Conservation (phyloP, 2,329 filamentous ascomycete species). For the Alternaria sp. region DNA sequence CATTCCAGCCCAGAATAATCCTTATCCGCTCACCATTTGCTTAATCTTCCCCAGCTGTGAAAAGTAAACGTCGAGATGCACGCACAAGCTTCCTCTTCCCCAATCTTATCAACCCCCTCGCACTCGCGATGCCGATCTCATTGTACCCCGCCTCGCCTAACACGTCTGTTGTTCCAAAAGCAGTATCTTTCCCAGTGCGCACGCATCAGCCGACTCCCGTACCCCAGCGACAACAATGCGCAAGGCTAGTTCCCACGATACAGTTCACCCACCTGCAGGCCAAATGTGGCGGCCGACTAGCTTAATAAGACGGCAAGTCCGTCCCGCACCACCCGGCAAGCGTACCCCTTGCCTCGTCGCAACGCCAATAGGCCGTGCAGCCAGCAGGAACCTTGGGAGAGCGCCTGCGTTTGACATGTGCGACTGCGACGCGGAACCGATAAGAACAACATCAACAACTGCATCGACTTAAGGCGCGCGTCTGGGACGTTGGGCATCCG, state of each 20-base stretch:
- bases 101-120: neutral
- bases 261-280: neutral
- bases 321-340: neutral
- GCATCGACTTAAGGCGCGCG: neutral
- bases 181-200: neutral
- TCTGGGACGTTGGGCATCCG: neutral
- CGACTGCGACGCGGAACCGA: neutral
- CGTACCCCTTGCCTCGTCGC: neutral
- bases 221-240: neutral
- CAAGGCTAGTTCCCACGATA: neutral
- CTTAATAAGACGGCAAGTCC: neutral
- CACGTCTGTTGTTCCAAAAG: accelerated
- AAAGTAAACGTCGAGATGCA: neutral
- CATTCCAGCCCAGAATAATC: neutral
- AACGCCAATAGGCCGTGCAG: neutral
- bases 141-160: neutral
- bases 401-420: neutral
- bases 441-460: neutral
- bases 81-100: neutral
- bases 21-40: neutral
- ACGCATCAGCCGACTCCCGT: neutral
- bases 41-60: too few species aligned
- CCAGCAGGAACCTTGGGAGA: neutral
- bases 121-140: neutral
- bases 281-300: neutral